These are phyloP conservation scores for Falciphora oryzae DNA, from an alignment of 2,329 filamentous ascomycete species.

Conservation along the genomic window DNA sequence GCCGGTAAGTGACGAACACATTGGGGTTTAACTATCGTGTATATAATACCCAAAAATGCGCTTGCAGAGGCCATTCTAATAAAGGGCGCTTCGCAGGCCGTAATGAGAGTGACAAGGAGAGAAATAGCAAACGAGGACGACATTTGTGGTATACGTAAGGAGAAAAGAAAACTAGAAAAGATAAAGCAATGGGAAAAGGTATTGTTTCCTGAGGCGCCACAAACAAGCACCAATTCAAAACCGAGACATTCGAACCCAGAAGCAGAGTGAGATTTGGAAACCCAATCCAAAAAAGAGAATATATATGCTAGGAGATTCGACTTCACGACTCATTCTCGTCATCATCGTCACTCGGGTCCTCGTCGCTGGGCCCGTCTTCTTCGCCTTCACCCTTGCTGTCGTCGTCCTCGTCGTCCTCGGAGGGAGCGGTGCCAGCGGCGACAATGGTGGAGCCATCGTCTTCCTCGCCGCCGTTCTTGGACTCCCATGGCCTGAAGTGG, in stretches of 20 bases:
- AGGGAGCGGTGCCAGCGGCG: not conserved
- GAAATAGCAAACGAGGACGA: not conserved
- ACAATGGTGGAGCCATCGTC: not conserved
- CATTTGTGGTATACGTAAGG: not conserved
- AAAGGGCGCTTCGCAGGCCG: not conserved
- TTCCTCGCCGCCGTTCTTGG: not conserved
- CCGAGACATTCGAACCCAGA: not conserved
- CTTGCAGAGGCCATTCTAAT: not conserved
- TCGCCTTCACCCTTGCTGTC: not conserved
- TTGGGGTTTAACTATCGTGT: not conserved
- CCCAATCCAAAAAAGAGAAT: not conserved
- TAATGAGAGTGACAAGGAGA: not conserved
- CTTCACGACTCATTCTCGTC: not conserved
- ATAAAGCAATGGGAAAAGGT: not conserved
- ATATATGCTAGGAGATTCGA: not conserved
- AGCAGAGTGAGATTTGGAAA: not conserved
- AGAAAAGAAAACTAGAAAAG: not conserved
- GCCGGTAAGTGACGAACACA: not conserved
- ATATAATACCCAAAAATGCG: not conserved
- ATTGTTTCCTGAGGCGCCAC: not conserved
- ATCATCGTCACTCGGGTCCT: not conserved
- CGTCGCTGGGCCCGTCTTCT: not conserved
- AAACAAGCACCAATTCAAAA: not conserved
- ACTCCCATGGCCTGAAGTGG: not conserved
- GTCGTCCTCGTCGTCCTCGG: not conserved